Percentiles rank a stretch among this genome's conserved stretches.
phyloP scores from a whole-genome alignment of 148 eudicot species.

The Diospyros lotus region DNA sequence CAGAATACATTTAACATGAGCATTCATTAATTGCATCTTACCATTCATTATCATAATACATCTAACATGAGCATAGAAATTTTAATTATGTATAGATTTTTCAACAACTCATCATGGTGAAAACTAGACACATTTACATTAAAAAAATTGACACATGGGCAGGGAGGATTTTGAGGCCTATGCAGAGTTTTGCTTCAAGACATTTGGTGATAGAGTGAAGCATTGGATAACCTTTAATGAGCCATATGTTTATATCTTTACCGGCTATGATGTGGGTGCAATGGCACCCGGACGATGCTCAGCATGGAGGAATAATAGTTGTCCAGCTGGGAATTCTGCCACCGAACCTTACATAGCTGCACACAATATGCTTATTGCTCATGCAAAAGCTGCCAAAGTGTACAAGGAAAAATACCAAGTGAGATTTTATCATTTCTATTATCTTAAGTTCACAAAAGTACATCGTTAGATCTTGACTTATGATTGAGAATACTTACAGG shows the following conservation, averaged over 20 bases:
- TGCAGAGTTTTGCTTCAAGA: conserved; percentile 17
- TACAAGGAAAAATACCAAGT: conserved; percentile 18
- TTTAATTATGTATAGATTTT: too few species aligned
- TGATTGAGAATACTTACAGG: conserved; percentile 12
- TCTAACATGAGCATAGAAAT: neutral
- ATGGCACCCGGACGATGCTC: conserved; percentile 14
- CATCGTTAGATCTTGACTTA: too few species aligned
- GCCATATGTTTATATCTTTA: neutral
- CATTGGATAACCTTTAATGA: conserved; percentile 31
- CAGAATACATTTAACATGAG: too few species aligned
- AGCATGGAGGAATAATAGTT: neutral
- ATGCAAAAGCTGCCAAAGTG: conserved; percentile 4
- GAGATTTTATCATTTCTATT: neutral
- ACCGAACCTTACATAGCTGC: conserved; percentile 18
- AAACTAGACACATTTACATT: too few species aligned
- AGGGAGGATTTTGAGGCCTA: conserved; percentile 23
- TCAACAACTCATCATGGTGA: too few species aligned
- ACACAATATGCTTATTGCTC: conserved; percentile 14
- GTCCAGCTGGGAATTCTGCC: neutral
- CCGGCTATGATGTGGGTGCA: neutral
- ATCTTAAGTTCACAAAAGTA: too few species aligned
- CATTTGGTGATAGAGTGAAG: conserved; percentile 26
- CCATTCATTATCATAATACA: neutral
- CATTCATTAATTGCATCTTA: too few species aligned
- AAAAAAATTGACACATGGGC: neutral